Percentiles rank a stretch among this genome's conserved stretches.
Conservation (phyloP, 306 rosid species). For the Crataegus laevigata region DNA sequence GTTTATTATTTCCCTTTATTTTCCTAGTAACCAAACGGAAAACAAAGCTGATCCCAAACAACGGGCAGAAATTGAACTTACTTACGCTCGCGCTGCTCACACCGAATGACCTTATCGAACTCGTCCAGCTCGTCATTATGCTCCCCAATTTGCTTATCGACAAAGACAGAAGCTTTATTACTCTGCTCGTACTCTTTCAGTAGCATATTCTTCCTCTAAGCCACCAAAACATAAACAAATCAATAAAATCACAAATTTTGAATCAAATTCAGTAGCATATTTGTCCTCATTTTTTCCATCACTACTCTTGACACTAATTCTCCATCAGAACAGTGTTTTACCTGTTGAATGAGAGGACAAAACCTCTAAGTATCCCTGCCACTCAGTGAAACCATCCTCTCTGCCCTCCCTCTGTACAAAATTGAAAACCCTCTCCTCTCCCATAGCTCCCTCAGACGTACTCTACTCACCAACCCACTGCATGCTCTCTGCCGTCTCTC, state of each 20-base stretch:
- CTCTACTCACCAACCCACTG: too few species aligned
- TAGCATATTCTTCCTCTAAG: slow-evolving; percentile 72
- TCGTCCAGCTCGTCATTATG: slow-evolving; percentile 59
- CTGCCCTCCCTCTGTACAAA: too few species aligned
- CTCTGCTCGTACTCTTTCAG: slow-evolving; percentile 72
- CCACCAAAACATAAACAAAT: background rate
- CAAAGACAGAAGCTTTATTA: slow-evolving; percentile 49
- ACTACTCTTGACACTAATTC: too few species aligned
- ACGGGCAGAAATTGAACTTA: slow-evolving; percentile 1
- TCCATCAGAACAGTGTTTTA: too few species aligned
- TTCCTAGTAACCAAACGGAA: background rate
- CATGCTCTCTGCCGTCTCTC: too few species aligned
- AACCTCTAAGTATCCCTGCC: too few species aligned
- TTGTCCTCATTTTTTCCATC: too few species aligned
- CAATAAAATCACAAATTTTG: background rate
- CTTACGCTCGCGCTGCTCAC: slow-evolving; percentile 82
- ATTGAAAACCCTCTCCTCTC: too few species aligned
- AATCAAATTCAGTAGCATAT: background rate
- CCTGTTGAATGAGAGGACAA: too few species aligned
- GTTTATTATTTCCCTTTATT: background rate
- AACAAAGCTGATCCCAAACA: background rate
- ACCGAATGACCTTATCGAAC: slow-evolving; percentile 70
- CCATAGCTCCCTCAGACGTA: too few species aligned
- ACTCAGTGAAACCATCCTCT: too few species aligned
- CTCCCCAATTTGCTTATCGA: slow-evolving; percentile 81